phyloP scores from a whole-genome alignment of 371 early-diverging fungal genomes.

The Mucor sp. region DNA sequence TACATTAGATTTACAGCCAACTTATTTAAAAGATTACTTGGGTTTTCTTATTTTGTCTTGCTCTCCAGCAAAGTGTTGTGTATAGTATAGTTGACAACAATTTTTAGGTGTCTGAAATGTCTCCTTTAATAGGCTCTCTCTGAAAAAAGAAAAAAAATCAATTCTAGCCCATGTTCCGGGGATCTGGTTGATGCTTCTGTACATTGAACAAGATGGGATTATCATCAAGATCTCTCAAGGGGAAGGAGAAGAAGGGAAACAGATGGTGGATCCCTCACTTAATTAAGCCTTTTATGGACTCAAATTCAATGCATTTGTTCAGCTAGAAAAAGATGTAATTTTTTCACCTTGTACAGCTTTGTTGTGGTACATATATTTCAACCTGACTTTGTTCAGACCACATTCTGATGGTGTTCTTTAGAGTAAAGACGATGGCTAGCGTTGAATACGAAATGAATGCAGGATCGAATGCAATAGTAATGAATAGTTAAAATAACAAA shows the following conservation, averaged over 20 bases:
- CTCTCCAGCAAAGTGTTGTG: background rate
- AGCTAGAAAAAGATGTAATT: background rate
- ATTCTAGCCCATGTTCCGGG: constrained; percentile 5
- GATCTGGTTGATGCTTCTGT: constrained; percentile 12
- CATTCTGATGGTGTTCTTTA: background rate
- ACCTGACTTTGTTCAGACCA: background rate
- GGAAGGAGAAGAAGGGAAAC: background rate
- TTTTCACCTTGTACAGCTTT: background rate
- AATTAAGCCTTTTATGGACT: constrained; percentile 16
- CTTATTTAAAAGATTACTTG: constrained; percentile 18
- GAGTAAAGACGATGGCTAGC: background rate
- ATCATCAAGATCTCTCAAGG: background rate
- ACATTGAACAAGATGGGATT: background rate
- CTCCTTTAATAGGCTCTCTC: background rate
- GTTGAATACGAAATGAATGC: background rate
- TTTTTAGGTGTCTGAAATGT: background rate
- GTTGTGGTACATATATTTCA: background rate
- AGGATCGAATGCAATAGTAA: background rate
- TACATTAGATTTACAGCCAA: constrained; percentile 18
- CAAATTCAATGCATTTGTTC: constrained; percentile 1
- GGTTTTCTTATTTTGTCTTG: background rate
- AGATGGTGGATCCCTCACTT: background rate
- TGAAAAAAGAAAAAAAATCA: background rate
- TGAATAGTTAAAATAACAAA: background rate
- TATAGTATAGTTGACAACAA: background rate